Percentiles rank a stretch among this genome's conserved stretches.
phyloP scores from a whole-genome alignment of 495 filamentous ascomycete genomes.

The Aspergillus ellipticus region DNA sequence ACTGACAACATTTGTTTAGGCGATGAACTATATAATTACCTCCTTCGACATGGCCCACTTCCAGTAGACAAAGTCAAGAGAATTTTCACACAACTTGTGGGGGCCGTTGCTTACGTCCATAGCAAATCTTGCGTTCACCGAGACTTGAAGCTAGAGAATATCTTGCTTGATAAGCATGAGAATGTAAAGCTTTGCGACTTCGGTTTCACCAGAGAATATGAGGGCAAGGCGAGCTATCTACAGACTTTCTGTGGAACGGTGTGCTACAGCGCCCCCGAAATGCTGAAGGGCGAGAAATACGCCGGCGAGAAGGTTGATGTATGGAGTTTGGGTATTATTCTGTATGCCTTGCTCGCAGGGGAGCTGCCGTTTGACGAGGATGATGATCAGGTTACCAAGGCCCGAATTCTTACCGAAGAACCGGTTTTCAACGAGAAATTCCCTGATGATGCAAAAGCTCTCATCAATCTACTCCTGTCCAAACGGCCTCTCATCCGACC shows the following conservation, averaged over 20 bases:
- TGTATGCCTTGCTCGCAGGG: conserved; percentile 87
- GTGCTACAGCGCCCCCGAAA: conserved; percentile 96
- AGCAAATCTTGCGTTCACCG: conserved; percentile 94
- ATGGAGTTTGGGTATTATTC: conserved; percentile 95
- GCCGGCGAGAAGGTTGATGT: conserved; percentile 97
- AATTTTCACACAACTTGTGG: conserved; percentile 93
- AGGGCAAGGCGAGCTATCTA: conserved; percentile 88
- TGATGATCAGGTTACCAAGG: conserved; percentile 78
- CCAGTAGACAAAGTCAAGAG: conserved; percentile 87
- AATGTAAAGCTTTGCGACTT: conserved; percentile 99
- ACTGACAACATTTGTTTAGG: conserved; percentile 49
- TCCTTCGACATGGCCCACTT: conserved; percentile 79
- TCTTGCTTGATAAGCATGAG: conserved; percentile 91
- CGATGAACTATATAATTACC: conserved; percentile 95
- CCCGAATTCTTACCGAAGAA: conserved; percentile 77
- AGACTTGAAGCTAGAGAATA: conserved; percentile 96
- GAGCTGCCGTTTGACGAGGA: conserved; percentile 97
- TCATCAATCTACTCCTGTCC: conserved; percentile 74
- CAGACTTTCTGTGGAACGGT: conserved; percentile 98
- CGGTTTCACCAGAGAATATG: conserved; percentile 96
- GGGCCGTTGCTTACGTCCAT: conserved; percentile 93
- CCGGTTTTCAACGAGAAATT: conserved; percentile 80
- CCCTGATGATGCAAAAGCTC: conserved; percentile 67
- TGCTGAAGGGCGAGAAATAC: conserved; percentile 98
- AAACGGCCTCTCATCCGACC: conserved; percentile 86